Percentiles rank a stretch among this genome's conserved stretches.
phyloP scores from a whole-genome alignment of 1,139 yeast genomes.

The Pichia sorboxylosa region DNA sequence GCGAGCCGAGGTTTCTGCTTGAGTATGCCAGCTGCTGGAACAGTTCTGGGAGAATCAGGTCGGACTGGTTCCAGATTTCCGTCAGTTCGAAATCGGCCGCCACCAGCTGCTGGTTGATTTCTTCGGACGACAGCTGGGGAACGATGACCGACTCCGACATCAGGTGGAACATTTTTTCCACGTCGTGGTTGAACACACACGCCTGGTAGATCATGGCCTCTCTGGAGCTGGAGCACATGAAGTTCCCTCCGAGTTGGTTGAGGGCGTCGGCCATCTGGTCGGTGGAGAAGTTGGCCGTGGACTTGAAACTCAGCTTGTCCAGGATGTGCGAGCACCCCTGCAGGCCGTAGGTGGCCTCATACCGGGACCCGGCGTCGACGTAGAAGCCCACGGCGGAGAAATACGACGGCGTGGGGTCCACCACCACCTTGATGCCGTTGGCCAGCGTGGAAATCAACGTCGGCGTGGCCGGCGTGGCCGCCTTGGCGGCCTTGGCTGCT shows the following conservation, averaged over 20 bases:
- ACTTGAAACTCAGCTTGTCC: constrained; percentile 81
- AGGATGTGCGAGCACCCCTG: constrained; percentile 73
- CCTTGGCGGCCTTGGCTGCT: too few relatives aligned
- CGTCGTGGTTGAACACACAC: constrained; percentile 78
- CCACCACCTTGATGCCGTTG: constrained; percentile 75
- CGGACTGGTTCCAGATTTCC: constrained; percentile 79
- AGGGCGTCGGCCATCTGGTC: constrained; percentile 64
- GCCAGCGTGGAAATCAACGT: constrained; percentile 31
- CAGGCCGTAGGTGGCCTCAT: constrained; percentile 41
- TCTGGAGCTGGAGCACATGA: constrained; percentile 86
- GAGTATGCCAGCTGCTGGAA: constrained; percentile 73
- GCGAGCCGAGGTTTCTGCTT: constrained; percentile 70
- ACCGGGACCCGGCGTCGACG: constrained; percentile 83
- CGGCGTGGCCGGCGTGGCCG: too few relatives aligned
- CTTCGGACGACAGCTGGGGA: constrained; percentile 60
- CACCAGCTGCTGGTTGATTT: constrained; percentile 59
- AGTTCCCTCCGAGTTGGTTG: constrained; percentile 83
- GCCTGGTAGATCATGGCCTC: constrained; percentile 92
- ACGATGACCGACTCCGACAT: constrained; percentile 69
- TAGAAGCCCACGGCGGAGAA: constrained; percentile 86
- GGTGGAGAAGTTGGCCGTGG: constrained; percentile 54
- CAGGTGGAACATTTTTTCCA: constrained; percentile 69
- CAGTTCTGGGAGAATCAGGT: constrained; percentile 74
- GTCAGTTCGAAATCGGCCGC: constrained; percentile 75
- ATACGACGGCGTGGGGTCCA: constrained; percentile 83